Evolutionary conservation across 768 basidiomycete species (phyloP), one percentile per base, ranked within the genome.

Genomic region (Lyophyllum atratum): DNA sequence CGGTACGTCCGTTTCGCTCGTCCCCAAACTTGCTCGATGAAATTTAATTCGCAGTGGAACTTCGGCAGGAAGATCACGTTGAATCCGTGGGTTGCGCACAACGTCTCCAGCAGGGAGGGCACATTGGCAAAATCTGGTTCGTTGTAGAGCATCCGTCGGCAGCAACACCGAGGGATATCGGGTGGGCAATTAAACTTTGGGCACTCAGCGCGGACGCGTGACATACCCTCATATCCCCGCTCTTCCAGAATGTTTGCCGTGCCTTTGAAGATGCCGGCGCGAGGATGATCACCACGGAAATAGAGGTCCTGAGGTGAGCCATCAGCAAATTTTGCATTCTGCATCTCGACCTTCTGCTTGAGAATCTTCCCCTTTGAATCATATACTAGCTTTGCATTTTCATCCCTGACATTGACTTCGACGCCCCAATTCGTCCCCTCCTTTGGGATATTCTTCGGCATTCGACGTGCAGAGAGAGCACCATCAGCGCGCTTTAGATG

Each of bases 101-200:
- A 15, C 1, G 25, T 39, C 56, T 81, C 69, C 0, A 81, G 64
- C 17, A 66, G 40, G 1, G 74, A 74, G 49, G 70, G 56, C 2
- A 70, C 65, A 44, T 70, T 54, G n/a, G 55, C 62, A 61, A 81
- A 82, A 58, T 83, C 77, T 4, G 74, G 74, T 49, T 81, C 59
- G 40, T 71, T 72, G 65, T 66, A 78, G 0, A 80, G 72, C 2
- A 76, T 56, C 4, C 70, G 54, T 1, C 69, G 67, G 51, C 66
- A 70, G 62, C 76, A 79, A 60, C 76, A 77, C 15, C 25, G 54
- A 43, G 1, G 40, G 29, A 10, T 54, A 59, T n/a, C n/a, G 34
- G 24, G 39, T 5, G 49, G 65, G 66, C 43, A 78, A 68, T 59
- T 77, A 75, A 56, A 61, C 17, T 17, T 39, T 42, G 11, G 64